Conservation (phyloP, 2,329 filamentous ascomycete genomes). For the Cadophora malorum region DNA sequence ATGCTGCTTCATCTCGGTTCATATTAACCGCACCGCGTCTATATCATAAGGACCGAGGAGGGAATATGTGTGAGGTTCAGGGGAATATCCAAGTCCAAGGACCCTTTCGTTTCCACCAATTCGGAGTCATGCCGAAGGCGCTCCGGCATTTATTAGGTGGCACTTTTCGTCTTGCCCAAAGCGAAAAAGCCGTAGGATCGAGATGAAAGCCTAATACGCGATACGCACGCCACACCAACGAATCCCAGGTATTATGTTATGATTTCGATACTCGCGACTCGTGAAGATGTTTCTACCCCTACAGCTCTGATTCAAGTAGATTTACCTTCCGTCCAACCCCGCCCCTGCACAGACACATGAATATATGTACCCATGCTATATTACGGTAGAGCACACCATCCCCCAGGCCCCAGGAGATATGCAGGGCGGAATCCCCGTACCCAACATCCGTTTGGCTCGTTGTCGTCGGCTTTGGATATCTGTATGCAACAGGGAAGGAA, state of each 20-base stretch:
- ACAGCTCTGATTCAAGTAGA: background rate
- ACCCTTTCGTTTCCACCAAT: background rate
- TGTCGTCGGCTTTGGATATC: background rate
- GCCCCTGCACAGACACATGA: constrained; percentile 11
- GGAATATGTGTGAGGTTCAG: background rate
- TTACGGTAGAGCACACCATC: background rate
- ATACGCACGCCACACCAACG: constrained; percentile 5
- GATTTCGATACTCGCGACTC: background rate
- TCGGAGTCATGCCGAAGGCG: constrained; percentile 17
- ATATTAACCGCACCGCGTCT: background rate
- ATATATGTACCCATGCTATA: background rate
- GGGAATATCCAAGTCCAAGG: background rate
- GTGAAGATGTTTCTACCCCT: background rate
- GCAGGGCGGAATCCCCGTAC: background rate
- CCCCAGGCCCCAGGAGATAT: constrained; percentile 5
- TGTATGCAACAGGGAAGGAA: constrained; percentile 1
- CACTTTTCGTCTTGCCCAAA: background rate
- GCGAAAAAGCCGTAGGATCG: background rate
- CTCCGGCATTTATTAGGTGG: constrained; percentile 11
- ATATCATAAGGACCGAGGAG: constrained; percentile 10
- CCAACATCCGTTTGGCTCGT: constrained; percentile 8
- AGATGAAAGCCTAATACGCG: background rate
- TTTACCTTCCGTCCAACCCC: constrained; percentile 1
- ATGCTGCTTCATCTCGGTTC: constrained; percentile 8
- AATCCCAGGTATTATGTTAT: background rate